Evolutionary conservation across 2,329 filamentous ascomycete genomes (phyloP), one percentile per base, ranked within the genome.

Genomic region (Fusarium sp.): DNA sequence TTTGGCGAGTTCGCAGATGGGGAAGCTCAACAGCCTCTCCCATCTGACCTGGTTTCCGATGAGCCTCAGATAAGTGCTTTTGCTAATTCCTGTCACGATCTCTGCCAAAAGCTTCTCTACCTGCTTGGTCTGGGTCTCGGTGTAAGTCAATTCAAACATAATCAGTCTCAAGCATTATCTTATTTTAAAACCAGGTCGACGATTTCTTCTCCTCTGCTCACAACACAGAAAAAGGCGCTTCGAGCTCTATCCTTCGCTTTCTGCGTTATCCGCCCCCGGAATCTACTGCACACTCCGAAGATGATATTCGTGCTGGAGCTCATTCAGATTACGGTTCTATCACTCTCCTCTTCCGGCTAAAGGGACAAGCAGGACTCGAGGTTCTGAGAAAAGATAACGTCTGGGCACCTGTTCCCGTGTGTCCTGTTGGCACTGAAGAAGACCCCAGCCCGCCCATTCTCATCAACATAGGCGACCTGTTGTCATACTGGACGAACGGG

Each of bases 401-500:
- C 18, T 87, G 92, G 93, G 89, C 87, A 0, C 89, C 90, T 50
- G 93, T 92, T 2, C 91, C 90, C 8, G 92, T 95, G 3, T 85
- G 84, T 22, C 93, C 93, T 0, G 84, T 87, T 0, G 87, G 88
- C 2, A 91, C 90, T 8, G 89, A 90, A 69, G 71, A 80, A 36
- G 90, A 91, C 76, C 84, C 85, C 14, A 88, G 85, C 45, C 92
- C 90, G n/a, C 95, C 92, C 3, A 94, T 95, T 87, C 82, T 98
- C 87, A 81, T 98, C 91, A 84, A 96, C 86, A 89, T 95, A 83
- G 83, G 92, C 82, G 85, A 92, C 80, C 79, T 93, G 80, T 84
- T 92, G 69, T 92, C 90, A 39, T 96, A 97, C 81, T 98, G 96
- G 96, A 98, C 96, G 2, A 92, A 93, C 73, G 95, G 95, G 0